Base-by-base conservation (phyloP, 805 yeast genomes). In the Candida xyloterini region DNA sequence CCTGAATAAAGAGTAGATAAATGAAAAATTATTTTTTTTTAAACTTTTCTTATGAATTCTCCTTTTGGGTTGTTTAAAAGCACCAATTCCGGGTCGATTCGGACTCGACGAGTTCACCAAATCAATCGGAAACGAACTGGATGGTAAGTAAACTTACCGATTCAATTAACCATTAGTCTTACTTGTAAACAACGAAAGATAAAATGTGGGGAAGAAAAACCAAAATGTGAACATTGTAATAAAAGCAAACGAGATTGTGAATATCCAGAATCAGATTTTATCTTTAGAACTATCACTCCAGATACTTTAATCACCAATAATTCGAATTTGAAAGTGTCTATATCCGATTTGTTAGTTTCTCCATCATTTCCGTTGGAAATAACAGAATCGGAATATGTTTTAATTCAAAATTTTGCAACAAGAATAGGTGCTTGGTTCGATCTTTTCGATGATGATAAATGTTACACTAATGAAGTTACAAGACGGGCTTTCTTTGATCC, bases 381-480 rank as follows among this genome's bases (percentile, higher is more conserved):
- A 14, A 42, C 37, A 9, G 25, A 10, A 5, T 22, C 39, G 14
- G 46, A 42, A 18, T 22, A 30, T 15, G 22, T 27, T 2, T 30
- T 42, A 30, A 25, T 42, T 7, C 46, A 42, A 23, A 35, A 38
- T 29, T 42, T 42, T 21, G 40, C 46, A 10, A 9, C 21, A 13
- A 27, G 46, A 15, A 35, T 42, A 7, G 42, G 46, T 3, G 38
- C 42, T 13, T 42, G 46, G 46, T 42, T 42, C 24, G 46, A 42
- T 27, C 31, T 42, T 10, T 42, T 42, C 22, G 46, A 42, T 28
- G 46, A 38, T 16, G 35, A 27, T 20, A 30, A 23, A 10, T 30
- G 28, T 20, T 38, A 30, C 37, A 30, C 43, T 3, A 27, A 26
- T 2, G 30, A 38, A 23, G 40, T 42, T 4, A 38, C 46, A 10